Evolutionary conservation across 1,139 yeast species (phyloP), one percentile per base, ranked within the genome.

Genomic region (Geotrichum carabidarum): DNA sequence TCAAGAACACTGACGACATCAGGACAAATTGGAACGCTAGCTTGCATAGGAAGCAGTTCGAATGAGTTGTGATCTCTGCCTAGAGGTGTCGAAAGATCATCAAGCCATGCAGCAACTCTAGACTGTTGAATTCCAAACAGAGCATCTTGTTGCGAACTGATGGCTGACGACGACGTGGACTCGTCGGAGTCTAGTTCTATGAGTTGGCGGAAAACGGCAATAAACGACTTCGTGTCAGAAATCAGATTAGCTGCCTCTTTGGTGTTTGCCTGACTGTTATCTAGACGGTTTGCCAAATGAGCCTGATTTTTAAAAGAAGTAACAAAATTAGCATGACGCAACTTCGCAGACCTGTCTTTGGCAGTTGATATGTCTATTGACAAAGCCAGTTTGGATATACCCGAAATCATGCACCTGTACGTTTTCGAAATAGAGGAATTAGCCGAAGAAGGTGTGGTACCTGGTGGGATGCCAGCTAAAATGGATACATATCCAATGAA

Each of bases 381-480:
- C 44, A 63, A 51, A 17, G 62, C 63, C 9, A 62, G 53, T 35
- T 63, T 60, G 41, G 64, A 59, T 37, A 65, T 48, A 15, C 59
- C 50, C 17, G 61, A 61, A 59, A 64, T 59, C 59, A 63, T 60
- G n/a, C 60, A 55, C 32, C 67, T 58, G 53, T 59, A 66, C n/a
- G 63, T 56, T n/a, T 60, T 56, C 4, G 67, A 59, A 15, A 65
- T 52, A 8, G 60, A 63, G 8, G 60, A 51, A 36, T 59, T 55
- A 1, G 58, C 41, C n/a, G 61, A 50, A 6, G 63, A 57, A 8
- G 67, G 68, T 27, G 58, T 56, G 2, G 67, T 59, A 9, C 68
- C 68, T 8, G 66, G 65, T 2, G 68, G 68, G 36, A 65, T 61
- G 9, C 69, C 69, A 0, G 67, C 61, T 49, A 62, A 58, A 17